Conservation (phyloP, 2,329 filamentous ascomycete species). For the Penicillium polonicum region DNA sequence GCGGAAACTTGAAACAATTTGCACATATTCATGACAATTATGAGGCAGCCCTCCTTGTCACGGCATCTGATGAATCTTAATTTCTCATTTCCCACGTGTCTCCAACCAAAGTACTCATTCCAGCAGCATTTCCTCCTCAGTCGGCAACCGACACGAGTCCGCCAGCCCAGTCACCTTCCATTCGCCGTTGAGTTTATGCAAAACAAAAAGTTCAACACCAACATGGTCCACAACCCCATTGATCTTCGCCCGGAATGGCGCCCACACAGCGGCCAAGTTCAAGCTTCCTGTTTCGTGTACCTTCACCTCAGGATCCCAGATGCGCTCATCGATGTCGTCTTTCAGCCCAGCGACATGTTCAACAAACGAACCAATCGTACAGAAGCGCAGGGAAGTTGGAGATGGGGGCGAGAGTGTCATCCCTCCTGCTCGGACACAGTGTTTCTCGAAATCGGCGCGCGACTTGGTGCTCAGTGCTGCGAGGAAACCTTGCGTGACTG, state of each 20-base stretch:
- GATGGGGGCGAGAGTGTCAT: constrained; percentile 37
- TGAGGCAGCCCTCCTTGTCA: constrained; percentile 6
- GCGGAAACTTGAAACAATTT: constrained; percentile 15
- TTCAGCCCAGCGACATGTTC: constrained; percentile 31
- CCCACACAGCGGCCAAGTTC: constrained; percentile 36
- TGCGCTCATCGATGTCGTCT: constrained; percentile 36
- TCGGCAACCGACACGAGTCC: constrained; percentile 36
- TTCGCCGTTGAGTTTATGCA: constrained; percentile 34
- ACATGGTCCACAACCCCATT: constrained; percentile 39
- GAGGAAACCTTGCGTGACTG: constrained; percentile 32
- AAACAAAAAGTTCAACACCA: constrained; percentile 36
- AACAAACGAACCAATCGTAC: constrained; percentile 37
- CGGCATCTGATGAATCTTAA: constrained; percentile 7
- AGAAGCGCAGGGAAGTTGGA: constrained; percentile 33
- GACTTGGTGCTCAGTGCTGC: constrained; percentile 33
- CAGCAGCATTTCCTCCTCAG: constrained; percentile 29
- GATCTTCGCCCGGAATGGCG: constrained; percentile 36
- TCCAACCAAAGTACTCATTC: constrained; percentile 4
- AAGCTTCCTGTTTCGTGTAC: constrained; percentile 25
- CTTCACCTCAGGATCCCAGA: constrained; percentile 37
- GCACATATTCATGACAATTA: constrained; percentile 16
- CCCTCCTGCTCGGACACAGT: constrained; percentile 35
- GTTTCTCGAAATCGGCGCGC: constrained; percentile 33
- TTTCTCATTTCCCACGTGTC: constrained; percentile 3
- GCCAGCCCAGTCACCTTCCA: constrained; percentile 40